Percentiles rank a stretch among this genome's conserved stretches.
phyloP scores from a whole-genome alignment of 2,329 filamentous ascomycete genomes.

The Penicillium sp. region DNA sequence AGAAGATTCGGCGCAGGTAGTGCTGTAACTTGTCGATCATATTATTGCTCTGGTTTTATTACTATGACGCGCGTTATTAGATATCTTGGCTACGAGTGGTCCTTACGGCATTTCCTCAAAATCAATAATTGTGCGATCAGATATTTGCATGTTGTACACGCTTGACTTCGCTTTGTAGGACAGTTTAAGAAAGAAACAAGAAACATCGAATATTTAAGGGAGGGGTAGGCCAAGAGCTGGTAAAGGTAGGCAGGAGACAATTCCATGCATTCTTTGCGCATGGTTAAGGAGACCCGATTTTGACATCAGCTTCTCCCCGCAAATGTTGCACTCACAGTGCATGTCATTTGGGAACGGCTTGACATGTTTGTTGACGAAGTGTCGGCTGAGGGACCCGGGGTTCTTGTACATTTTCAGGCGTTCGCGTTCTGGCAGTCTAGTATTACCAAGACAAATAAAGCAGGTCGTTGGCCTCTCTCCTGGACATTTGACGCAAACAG shows the following conservation, averaged over 20 bases:
- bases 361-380: constrained; percentile 15
- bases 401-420: constrained; percentile 16
- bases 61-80: too few species aligned
- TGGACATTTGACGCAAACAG: too few species aligned
- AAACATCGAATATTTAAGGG: too few species aligned
- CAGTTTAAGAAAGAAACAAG: too few species aligned
- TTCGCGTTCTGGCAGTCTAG: constrained; percentile 12
- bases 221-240: not conserved
- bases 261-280: constrained; percentile 19
- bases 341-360: constrained; percentile 16
- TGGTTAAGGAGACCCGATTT: constrained; percentile 20
- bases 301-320: constrained; percentile 13
- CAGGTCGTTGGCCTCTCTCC: too few species aligned
- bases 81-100: too few species aligned
- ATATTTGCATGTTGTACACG: too few species aligned
- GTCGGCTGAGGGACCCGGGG: constrained; percentile 9
- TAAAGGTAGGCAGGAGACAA: constrained; percentile 1
- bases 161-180: too few species aligned
- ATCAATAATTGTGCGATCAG: too few species aligned
- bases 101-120: too few species aligned
- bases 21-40: too few species aligned
- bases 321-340: constrained; percentile 19
- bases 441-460: constrained; percentile 22
- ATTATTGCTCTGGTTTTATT: too few species aligned
- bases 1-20: constrained; percentile 8